Conservation (phyloP, 1,284 basidiomycete genomes). For the Uromyces viciae-fabae region DNA sequence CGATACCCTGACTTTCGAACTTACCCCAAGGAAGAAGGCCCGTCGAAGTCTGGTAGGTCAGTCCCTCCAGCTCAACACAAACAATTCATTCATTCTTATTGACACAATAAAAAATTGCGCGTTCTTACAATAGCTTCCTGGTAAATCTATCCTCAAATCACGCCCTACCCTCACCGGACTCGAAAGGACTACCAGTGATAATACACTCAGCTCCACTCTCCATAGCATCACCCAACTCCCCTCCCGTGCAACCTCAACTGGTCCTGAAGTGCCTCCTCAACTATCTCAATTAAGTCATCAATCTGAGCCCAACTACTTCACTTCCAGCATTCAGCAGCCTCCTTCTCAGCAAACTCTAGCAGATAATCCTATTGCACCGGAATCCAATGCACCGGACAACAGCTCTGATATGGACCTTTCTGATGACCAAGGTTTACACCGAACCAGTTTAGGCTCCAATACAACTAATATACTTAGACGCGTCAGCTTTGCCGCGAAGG, state of each 20-base stretch:
- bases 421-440: neutral
- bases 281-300: neutral
- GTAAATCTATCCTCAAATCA: constrained; percentile 43
- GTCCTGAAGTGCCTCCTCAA: neutral
- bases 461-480: constrained; percentile 20
- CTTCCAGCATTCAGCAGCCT: no score
- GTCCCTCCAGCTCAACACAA: neutral
- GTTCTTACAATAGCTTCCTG: constrained; percentile 11
- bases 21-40: constrained; percentile 42
- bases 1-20: constrained; percentile 17
- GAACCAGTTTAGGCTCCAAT: constrained; percentile 27
- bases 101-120: no score
- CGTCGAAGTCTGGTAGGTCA: constrained; percentile 35
- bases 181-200: constrained; percentile 31
- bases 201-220: constrained; percentile 4
- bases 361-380: neutral
- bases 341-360: neutral
- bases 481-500: constrained; percentile 44
- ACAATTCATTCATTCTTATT: neutral
- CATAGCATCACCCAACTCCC: neutral
- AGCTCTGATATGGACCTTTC: constrained; percentile 43
- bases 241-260: neutral
- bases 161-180: constrained; percentile 42
- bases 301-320: neutral
- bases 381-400: constrained; percentile 10